Percentiles rank a stretch among this genome's conserved stretches.
These are phyloP conservation scores for Exserohilum rostratum DNA, from an alignment of 2,329 filamentous ascomycete species.

Conservation along the genomic window DNA sequence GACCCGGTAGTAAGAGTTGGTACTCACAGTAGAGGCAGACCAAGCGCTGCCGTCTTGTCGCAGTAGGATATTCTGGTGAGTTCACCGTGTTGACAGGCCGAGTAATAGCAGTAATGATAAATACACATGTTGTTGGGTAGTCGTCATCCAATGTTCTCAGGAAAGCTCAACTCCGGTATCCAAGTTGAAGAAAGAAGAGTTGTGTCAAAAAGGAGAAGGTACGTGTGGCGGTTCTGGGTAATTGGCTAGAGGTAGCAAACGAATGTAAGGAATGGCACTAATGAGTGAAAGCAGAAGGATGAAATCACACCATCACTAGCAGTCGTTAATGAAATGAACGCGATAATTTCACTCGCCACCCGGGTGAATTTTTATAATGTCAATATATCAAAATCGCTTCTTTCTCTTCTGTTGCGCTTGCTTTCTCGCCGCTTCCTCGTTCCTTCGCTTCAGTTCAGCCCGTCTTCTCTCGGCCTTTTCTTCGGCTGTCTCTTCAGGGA, in stretches of 20 bases:
- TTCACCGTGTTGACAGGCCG: slow-evolving; percentile 40
- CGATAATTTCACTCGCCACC: too few species aligned
- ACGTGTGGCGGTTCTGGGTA: neutral
- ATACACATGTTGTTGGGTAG: slow-evolving; percentile 39
- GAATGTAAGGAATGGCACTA: slow-evolving; percentile 9
- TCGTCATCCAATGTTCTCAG: slow-evolving; percentile 13
- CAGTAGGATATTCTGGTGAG: slow-evolving; percentile 41
- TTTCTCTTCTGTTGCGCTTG: slow-evolving; percentile 44
- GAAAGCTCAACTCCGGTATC: slow-evolving; percentile 13
- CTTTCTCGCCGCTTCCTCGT: slow-evolving; percentile 62
- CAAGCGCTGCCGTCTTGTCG: slow-evolving; percentile 32
- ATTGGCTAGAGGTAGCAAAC: slow-evolving; percentile 8
- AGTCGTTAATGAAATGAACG: too few species aligned
- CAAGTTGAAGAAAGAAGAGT: slow-evolving; percentile 5
- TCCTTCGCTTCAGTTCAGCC: slow-evolving; percentile 62
- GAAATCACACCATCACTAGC: too few species aligned
- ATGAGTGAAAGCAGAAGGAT: slow-evolving; percentile 2
- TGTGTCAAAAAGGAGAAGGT: slow-evolving; percentile 1
- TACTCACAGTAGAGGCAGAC: slow-evolving; percentile 26
- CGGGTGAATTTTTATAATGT: too few species aligned
- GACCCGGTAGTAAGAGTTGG: neutral
- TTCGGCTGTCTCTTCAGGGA: slow-evolving; percentile 51
- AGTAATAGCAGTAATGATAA: slow-evolving; percentile 44
- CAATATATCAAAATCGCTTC: slow-evolving; percentile 35
- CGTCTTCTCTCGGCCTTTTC: slow-evolving; percentile 62